Evolutionary conservation across 495 filamentous ascomycete species (phyloP).

Genomic region (Acidiella bohemica): DNA sequence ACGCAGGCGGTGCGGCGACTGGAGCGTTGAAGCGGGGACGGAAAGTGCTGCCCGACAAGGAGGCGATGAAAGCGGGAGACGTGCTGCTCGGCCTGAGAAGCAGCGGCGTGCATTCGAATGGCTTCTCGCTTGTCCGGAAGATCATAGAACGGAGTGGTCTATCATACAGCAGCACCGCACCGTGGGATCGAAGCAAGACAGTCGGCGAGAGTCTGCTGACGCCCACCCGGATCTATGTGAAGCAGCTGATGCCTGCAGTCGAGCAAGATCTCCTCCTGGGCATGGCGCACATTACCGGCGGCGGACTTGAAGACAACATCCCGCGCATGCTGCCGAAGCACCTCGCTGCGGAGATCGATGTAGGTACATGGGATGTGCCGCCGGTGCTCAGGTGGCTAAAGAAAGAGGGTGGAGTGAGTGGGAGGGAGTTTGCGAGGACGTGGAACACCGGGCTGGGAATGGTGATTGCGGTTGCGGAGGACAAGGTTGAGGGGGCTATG

Average conservation of each 20-base stretch:
- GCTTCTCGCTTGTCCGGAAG: constrained; percentile 83
- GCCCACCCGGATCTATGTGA: constrained; percentile 34
- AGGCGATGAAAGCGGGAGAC: constrained; percentile 66
- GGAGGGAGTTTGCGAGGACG: constrained; percentile 68
- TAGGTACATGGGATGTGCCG: constrained; percentile 54
- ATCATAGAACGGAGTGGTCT: constrained; percentile 64
- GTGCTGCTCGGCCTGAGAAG: constrained; percentile 71
- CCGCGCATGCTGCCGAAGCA: constrained; percentile 74
- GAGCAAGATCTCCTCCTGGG: constrained; percentile 56
- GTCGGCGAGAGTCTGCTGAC: constrained; percentile 64
- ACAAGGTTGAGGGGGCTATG: constrained; percentile 39
- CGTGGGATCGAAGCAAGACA: constrained; percentile 45
- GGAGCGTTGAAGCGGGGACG: constrained; percentile 58
- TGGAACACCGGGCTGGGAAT: constrained; percentile 94
- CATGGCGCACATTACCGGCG: constrained; percentile 91
- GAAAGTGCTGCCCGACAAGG: constrained; percentile 58
- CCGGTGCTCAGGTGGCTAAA: constrained; percentile 77
- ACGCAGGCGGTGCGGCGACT: constrained; percentile 75
- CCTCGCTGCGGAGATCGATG: constrained; percentile 66
- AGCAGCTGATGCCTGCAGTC: constrained; percentile 35
- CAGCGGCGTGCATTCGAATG: constrained; percentile 83
- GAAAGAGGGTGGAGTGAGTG: constrained; percentile 54
- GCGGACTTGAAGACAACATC: constrained; percentile 81
- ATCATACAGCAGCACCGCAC: constrained; percentile 51
- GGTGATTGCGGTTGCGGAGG: constrained; percentile 62